Base-by-base conservation (phyloP, 2,329 filamentous ascomycete species). In the Clarireedia homoeocarpa region DNA sequence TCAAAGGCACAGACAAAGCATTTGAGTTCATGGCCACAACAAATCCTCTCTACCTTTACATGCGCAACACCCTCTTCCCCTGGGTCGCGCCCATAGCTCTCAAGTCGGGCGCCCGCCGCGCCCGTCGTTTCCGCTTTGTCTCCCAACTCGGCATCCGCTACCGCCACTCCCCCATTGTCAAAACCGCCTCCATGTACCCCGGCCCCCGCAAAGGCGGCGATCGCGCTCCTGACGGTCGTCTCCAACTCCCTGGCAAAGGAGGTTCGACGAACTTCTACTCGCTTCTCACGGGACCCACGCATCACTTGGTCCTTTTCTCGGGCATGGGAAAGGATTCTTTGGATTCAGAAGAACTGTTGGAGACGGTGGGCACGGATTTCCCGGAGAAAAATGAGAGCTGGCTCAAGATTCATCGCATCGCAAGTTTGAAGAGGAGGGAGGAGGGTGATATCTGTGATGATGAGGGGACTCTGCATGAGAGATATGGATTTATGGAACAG, bases 121-220 rank as follows among this genome's bases (percentile, higher is more conserved):
- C 55, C 6, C 26, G 51, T 4, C 53, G 58, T 2, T 73, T 75
- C 38, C 59, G 61, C 2, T 71, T 72, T 14, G 63, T 73, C 6
- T 74, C 73, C 1, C 71, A 77, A 63, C 68, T 77, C 23, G 65
- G 70, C 17, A 69, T 78, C 48, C 68, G 67, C 26, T 78, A 79
- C 61, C 69, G 74, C 9, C 58, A 65, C 1, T 75, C 72, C 55
- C 49, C 64, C 1, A 62, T 77, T 10, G 70, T 73, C 1, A 66
- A 66, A 12, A 69, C 69, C 1, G 69, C 67, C 2, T 7, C 55
- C 1, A 66, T 64, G 4, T 71, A 66, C 46, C 60, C 57, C 2
- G 73, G 74, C 0, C 63, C 61, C 0, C 60, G 80, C 2, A 69
- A 70, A 45, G 75, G 76, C 34, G 78, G 78, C 1, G 74, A 78